Conservation (phyloP, 345 rosid species). For the Populus alba region DNA sequence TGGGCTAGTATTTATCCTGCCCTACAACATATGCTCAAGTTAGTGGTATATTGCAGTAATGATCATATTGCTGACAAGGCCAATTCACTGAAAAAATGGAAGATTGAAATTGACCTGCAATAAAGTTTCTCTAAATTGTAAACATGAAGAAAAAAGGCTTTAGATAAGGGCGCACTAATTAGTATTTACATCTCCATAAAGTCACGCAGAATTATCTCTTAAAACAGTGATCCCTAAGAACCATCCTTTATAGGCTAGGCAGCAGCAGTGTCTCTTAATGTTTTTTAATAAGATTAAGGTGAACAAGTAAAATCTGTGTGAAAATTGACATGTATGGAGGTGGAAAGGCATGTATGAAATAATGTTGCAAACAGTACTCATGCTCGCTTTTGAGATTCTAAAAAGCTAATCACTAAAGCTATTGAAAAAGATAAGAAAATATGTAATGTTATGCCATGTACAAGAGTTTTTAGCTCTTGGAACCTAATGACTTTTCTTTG, state of each 20-base stretch:
- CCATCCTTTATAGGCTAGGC: not conserved
- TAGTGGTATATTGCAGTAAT: not conserved
- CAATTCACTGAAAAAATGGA: not conserved
- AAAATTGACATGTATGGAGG: not conserved
- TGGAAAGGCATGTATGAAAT: not conserved
- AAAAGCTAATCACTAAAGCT: not conserved
- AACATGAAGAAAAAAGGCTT: not conserved
- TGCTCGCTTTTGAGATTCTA: not conserved
- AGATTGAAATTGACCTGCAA: not conserved
- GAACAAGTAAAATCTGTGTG: not conserved
- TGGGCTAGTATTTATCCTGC: slow-evolving; percentile 1
- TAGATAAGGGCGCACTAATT: not conserved
- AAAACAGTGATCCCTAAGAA: not conserved
- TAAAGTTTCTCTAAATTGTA: not conserved
- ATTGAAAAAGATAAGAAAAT: not conserved
- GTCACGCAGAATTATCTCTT: not conserved
- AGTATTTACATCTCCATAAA: not conserved
- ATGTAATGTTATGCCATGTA: not conserved
- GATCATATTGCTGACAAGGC: not conserved
- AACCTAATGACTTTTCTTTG: not conserved
- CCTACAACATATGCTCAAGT: not conserved
- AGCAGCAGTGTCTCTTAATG: slow-evolving; percentile 9
- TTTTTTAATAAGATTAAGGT: not conserved
- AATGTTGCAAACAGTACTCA: not conserved
- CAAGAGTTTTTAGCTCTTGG: not conserved